Conservation (phyloP, 805 yeast genomes). For the Candida multigemmis region DNA sequence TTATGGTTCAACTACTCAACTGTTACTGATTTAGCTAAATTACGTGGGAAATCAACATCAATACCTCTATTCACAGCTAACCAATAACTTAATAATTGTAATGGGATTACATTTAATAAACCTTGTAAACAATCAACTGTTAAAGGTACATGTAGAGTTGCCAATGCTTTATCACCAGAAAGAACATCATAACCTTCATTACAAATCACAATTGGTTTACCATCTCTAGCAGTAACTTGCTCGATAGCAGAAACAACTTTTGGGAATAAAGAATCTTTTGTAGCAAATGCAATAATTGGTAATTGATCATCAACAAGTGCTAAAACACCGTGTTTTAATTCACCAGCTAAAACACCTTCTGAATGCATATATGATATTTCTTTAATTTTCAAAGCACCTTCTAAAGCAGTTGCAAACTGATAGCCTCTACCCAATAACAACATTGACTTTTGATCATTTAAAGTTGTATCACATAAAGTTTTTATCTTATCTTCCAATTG, state of each 20-base stretch:
- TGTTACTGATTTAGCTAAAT: slow-evolving; percentile 96
- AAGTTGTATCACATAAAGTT: slow-evolving; percentile 58
- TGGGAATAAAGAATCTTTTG: slow-evolving; percentile 93
- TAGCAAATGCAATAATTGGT: slow-evolving; percentile 94
- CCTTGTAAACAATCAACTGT: slow-evolving; percentile 99
- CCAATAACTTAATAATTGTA: slow-evolving; percentile 96
- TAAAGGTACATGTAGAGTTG: slow-evolving; percentile 82
- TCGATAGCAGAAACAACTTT: slow-evolving; percentile 92
- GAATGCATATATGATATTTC: slow-evolving; percentile 98
- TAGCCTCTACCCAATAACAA: slow-evolving; percentile 94
- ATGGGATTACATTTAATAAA: slow-evolving; percentile 82
- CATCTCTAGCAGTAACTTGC: slow-evolving; percentile 95
- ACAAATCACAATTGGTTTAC: slow-evolving; percentile 90
- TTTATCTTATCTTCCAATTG: slow-evolving; percentile 66
- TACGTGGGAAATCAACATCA: slow-evolving; percentile 98
- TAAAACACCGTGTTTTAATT: slow-evolving; percentile 94
- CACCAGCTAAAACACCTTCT: slow-evolving; percentile 99
- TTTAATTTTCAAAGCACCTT: slow-evolving; percentile 96
- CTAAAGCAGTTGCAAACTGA: slow-evolving; percentile 94
- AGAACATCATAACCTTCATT: slow-evolving; percentile 70
- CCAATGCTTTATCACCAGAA: slow-evolving; percentile 46
- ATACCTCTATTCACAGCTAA: slow-evolving; percentile 90
- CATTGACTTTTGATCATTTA: slow-evolving; percentile 78
- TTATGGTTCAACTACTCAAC: slow-evolving; percentile 54
- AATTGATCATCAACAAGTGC: slow-evolving; percentile 91